Base-by-base conservation (phyloP, 805 yeast species). In the Ogataea trehaloabstinens region DNA sequence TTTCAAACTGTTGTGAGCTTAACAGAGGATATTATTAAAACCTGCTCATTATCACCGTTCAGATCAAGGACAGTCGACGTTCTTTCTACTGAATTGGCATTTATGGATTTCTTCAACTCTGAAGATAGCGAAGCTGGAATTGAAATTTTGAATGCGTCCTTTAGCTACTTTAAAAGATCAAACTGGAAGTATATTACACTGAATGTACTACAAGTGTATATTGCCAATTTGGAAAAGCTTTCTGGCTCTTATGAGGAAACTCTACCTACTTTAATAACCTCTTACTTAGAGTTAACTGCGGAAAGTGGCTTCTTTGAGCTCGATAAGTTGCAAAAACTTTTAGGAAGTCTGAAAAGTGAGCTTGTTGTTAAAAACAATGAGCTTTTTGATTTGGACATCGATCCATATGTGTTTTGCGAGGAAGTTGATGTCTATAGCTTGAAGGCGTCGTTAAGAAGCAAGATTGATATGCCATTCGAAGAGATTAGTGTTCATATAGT, bases 161-260 rank as follows among this genome's bases (percentile, higher is more conserved):
- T 85, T 33, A 78, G 75, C 27, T 78, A 78, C 39, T 89, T 85
- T 52, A 71, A 74, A 6, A 61, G 70, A 15, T 76, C 80, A 33
- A 87, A 89, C 1, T 90, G 97, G 97, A 74, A 74, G 35, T 60
- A 66, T 31, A 76, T 88, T 53, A 85, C 95, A 1, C 71, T 78
- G 5, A 62, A 73, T n/a, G 61, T 91, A 13, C 67, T 87, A 27
- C 78, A 77, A 48, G 66, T 81, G 1, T 88, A 82, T 53, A 71
- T 85, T 20, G 78, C 78, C 28, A 87, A 95, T 51, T 67, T 89
- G 25, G 76, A 76, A 44, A 64, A 73, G 19, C 47, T 60, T 33
- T 53, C 48, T 31, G 48, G 49, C 42, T 41, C 37, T 0, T 47
- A 45, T 25, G 44, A 38, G 12, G 51, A 39, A 24, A 52, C 39